Conservation (phyloP, 768 basidiomycete genomes). For the Serendipita vermifera region DNA sequence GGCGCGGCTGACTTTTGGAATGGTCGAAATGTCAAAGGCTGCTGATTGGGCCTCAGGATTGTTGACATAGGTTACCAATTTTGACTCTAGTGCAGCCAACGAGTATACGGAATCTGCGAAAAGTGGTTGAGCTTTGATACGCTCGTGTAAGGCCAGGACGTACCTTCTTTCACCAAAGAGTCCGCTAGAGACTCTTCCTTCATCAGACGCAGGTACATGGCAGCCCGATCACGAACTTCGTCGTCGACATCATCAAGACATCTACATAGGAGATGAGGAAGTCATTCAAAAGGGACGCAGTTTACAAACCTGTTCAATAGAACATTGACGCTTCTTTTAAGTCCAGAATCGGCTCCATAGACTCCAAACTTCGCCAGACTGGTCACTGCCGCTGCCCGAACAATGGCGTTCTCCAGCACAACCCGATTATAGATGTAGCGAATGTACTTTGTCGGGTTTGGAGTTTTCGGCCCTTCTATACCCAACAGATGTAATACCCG, state of each 20-base stretch:
- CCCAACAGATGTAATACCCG: constrained; percentile 92
- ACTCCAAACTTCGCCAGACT: constrained; percentile 95
- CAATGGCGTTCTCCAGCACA: constrained; percentile 94
- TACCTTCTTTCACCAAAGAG: constrained; percentile 86
- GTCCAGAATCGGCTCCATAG: constrained; percentile 59
- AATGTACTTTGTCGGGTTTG: constrained; percentile 97
- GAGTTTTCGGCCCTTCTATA: constrained; percentile 87
- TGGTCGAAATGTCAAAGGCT: constrained; percentile 69
- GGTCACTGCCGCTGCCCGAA: constrained; percentile 89
- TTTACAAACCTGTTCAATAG: constrained; percentile 58
- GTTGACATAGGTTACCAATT: constrained; percentile 87
- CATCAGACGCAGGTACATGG: constrained; percentile 80
- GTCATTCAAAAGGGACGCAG: not conserved
- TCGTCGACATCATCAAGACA: constrained; percentile 98
- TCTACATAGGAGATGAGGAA: constrained; percentile 27
- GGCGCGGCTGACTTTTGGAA: constrained; percentile 89
- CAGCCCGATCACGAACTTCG: constrained; percentile 95
- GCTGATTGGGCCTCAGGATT: constrained; percentile 55
- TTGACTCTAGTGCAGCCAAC: constrained; percentile 74
- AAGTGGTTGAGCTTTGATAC: not conserved
- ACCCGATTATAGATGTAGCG: constrained; percentile 99
- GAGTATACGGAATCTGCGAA: constrained; percentile 83
- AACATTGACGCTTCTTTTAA: constrained; percentile 79
- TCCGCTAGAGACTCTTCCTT: constrained; percentile 69
- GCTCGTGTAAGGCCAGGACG: constrained; percentile 16